A percentile compares a stretch with the other conserved stretches of the same genome.
Evolutionary conservation across 108 stramenopile genomes (phyloP).

Genomic region (Hondaea fermentalgiana): DNA sequence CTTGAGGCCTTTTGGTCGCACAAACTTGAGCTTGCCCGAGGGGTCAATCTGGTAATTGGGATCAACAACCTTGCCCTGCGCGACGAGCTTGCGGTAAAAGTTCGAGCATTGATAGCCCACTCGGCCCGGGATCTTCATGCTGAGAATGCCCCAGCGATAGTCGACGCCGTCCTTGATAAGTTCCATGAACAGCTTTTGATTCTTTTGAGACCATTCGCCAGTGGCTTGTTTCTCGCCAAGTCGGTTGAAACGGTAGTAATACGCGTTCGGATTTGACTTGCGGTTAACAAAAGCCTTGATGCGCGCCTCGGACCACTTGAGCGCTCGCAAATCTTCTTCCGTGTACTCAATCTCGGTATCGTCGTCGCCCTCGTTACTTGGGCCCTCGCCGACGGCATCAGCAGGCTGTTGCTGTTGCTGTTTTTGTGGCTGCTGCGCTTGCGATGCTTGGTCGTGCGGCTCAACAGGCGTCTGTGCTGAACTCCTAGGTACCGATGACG

Average conservation of each 20-base stretch:
- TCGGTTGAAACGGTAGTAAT: not conserved
- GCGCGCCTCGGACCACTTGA: conserved; percentile 1
- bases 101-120: conserved; percentile 4
- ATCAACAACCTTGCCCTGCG: not conserved
- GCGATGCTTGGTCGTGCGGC: no score
- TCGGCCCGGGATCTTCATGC: not conserved
- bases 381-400: not conserved
- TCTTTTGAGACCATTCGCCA: not conserved
- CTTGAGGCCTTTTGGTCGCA: not conserved
- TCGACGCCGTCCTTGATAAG: conserved; percentile 14
- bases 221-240: not conserved
- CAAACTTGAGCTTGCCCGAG: conserved; percentile 2
- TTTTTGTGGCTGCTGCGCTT: no score
- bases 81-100: not conserved
- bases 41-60: conserved; percentile 4
- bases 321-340: not conserved
- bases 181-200: not conserved
- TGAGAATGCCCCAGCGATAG: conserved; percentile 10
- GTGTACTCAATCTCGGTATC: conserved; percentile 4
- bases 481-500: no score
- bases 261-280: conserved; percentile 6
- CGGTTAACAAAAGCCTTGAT: conserved; percentile 1
- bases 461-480: no score
- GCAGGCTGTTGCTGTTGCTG: no score
- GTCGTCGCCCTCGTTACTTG: not conserved